A percentile compares a stretch with the other conserved stretches of the same genome.
These are phyloP conservation scores for Colletotrichum scovillei DNA, from an alignment of 2,329 filamentous ascomycete species.

Conservation along the genomic window DNA sequence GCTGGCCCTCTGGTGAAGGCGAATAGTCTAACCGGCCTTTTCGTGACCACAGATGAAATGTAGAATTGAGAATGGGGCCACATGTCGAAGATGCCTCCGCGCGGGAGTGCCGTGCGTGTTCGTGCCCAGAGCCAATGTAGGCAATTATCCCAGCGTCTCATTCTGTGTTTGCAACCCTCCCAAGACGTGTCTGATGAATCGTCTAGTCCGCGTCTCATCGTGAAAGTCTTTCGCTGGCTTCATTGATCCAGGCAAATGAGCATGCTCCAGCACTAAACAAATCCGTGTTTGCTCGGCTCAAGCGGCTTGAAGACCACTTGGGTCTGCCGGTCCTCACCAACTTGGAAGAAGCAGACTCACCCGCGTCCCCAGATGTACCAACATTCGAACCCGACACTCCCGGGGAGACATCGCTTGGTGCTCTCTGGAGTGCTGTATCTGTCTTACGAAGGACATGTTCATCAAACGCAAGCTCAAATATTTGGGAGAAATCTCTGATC, in stretches of 20 bases:
- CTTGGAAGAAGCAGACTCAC: conserved; percentile 32
- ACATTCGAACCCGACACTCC: conserved; percentile 14
- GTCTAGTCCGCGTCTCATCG: conserved; percentile 30
- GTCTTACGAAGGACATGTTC: conserved; percentile 43
- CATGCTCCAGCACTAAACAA: conserved; percentile 34
- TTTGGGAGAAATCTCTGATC: conserved; percentile 48
- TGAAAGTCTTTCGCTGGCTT: conserved; percentile 32
- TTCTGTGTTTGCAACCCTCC: neutral
- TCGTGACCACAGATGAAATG: conserved; percentile 47
- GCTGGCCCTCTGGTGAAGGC: neutral
- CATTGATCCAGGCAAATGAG: conserved; percentile 31
- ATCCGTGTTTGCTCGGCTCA: conserved; percentile 38
- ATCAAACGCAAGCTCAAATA: conserved; percentile 38
- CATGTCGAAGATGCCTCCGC: conserved; percentile 47
- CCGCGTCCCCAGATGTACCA: neutral
- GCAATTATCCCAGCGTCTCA: conserved; percentile 29
- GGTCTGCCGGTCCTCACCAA: conserved; percentile 38
- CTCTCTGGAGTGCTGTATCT: conserved; percentile 45
- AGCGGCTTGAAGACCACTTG: conserved; percentile 42
- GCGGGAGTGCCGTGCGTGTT: conserved; percentile 52
- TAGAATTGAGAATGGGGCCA: conserved; percentile 46
- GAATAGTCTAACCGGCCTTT: neutral
- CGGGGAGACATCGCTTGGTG: conserved; percentile 33
- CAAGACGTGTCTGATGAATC: neutral
- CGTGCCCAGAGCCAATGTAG: conserved; percentile 52